Base-by-base conservation (phyloP, 768 basidiomycete species). In the Pulveroboletus sp. region DNA sequence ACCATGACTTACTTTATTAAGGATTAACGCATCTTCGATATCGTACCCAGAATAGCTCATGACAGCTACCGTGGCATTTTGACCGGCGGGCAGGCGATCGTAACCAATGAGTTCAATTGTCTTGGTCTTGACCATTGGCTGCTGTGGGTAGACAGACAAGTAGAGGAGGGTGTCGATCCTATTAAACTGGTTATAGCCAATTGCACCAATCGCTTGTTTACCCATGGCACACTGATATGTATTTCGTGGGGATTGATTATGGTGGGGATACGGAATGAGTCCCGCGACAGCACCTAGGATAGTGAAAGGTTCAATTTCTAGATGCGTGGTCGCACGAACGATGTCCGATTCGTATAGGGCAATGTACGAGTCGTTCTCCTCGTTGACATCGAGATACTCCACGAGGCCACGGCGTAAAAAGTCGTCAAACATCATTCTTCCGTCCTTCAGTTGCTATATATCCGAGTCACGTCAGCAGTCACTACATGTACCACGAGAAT, bases 221-320 rank as follows among this genome's bases (percentile, higher is more conserved):
- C 96, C 95, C 95, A 99, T 99, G 48, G 95, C 95, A 63, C 95
- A 99, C 73, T 99, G 95, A 67, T 99, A 99, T 9, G 96, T 99
- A 63, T 99, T 99, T 47, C 96, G 87, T 3, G 96, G 96, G 5
- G 96, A 98, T 64, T 99, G 96, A 63, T 99, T 99, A 68, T 99
- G 96, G 66, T 99, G 96, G 2, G 96, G 96, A 65, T 99, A 99
- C 11, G 96, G 96, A 63, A 99, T 99, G 26, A 99, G 81, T 40
- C 96, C 96, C 5, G 96, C 96, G 42, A 99, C 96, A 33, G 93
- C 96, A 12, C 96, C 96, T 11, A 99, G 82, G 52, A 99, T 75
- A 2, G 96, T 98, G 71, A 99, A 99, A 1, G 96, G 96, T 63
- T 99, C 95, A 52, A 99, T 98, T 70, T 98, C 96, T 31, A 98